Evolutionary conservation across 768 basidiomycete genomes (phyloP).

Genomic region (Tricholoma sp.): DNA sequence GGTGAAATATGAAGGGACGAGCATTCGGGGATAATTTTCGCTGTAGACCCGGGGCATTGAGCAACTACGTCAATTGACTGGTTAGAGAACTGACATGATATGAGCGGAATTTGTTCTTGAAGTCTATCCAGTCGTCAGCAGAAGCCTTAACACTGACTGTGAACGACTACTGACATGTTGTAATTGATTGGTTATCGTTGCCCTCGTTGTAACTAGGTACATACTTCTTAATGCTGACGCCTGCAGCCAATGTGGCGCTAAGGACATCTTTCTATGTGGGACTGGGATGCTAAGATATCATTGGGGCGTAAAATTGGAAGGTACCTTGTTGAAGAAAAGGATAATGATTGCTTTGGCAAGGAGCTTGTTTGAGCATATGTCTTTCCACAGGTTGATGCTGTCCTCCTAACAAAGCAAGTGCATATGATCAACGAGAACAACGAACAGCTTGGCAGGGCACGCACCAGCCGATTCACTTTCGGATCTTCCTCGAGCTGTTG

Average conservation of each 20-base stretch:
- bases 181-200: conserved; percentile 56
- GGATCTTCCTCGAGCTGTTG: conserved; percentile 67
- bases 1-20: conserved; percentile 62
- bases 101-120: conserved; percentile 60
- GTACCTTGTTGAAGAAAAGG: conserved; percentile 72
- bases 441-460: conserved; percentile 7
- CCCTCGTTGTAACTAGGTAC: conserved; percentile 59
- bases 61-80: not conserved
- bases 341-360: conserved; percentile 61
- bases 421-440: not conserved
- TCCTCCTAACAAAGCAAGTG: conserved; percentile 46
- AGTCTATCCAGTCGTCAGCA: conserved; percentile 38
- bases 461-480: conserved; percentile 58
- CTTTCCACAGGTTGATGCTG: conserved; percentile 67
- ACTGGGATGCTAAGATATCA: not conserved
- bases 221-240: conserved; percentile 50
- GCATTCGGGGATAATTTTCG: conserved; percentile 51
- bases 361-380: conserved; percentile 60
- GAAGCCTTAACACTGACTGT: not conserved
- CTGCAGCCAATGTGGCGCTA: conserved; percentile 47
- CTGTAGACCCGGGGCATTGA: conserved; percentile 22
- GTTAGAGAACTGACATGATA: conserved; percentile 45
- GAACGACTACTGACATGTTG: conserved; percentile 45
- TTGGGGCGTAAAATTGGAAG: not conserved
- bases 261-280: conserved; percentile 45